Evolutionary conservation across 495 filamentous ascomycete genomes (phyloP).

Genomic region (Aspergillus panamensis): DNA sequence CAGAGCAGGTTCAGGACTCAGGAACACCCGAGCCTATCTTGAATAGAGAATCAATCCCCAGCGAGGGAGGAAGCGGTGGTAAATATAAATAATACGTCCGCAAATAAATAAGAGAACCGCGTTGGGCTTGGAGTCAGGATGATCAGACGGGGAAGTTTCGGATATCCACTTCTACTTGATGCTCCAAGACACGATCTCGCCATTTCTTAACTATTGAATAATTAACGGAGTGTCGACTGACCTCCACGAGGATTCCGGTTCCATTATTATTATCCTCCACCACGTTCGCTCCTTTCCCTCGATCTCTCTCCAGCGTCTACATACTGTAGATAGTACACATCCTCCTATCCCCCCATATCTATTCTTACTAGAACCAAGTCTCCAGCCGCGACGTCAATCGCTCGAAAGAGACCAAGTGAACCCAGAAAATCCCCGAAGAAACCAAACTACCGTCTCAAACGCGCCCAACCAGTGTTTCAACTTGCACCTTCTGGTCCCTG

Average conservation of each 20-base stretch:
- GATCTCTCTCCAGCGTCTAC: background rate
- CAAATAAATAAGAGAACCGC: background rate
- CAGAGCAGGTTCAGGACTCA: slow-evolving; percentile 3
- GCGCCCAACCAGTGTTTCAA: slow-evolving; percentile 28
- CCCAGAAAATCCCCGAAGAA: background rate
- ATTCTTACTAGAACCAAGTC: background rate
- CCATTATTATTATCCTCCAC: no score
- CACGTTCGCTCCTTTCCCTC: no score
- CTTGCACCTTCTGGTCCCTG: background rate
- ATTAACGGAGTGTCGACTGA: background rate
- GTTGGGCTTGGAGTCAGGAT: background rate
- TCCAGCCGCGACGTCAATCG: background rate
- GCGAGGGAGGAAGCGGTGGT: background rate
- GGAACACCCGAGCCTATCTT: slow-evolving; percentile 1
- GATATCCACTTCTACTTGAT: background rate
- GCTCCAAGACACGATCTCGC: background rate
- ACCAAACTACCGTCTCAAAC: slow-evolving; percentile 12
- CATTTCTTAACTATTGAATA: background rate
- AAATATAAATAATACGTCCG: background rate
- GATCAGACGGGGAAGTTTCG: background rate
- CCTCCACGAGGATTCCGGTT: background rate
- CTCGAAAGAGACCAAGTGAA: background rate
- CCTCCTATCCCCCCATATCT: background rate
- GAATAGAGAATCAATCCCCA: background rate
- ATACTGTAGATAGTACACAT: no score